Evolutionary conservation across 306 rosid species (phyloP), one percentile per base, ranked within the genome.

Genomic region (Lupinus albus): DNA sequence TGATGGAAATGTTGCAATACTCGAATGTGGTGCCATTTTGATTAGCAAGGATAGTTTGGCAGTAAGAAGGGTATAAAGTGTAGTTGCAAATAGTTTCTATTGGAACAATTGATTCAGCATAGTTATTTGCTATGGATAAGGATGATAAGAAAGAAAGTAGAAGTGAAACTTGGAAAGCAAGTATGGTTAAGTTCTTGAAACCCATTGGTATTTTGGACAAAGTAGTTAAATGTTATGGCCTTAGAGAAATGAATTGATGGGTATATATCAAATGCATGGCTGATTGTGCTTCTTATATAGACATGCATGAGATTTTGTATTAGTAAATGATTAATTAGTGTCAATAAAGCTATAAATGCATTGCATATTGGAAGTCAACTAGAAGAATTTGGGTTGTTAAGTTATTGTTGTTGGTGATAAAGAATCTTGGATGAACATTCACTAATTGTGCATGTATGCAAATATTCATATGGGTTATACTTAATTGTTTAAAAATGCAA

Each of bases 381-480:
- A 52, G 8, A 11, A 14, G 55, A 62, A 30, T 73, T 61, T 39
- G 32, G 4, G 8, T 58, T 46, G 7, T 47, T n/a, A 11, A 5
- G 35, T 25, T 32, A 28, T 41, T 58, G 53, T 11, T 14, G 61
- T 32, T 10, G 60, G 1, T 7, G 7, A 32, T 41, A 13, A 3
- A 61, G 58, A 32, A 55, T 73, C 16, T 36, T 3, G 36, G 63
- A 61, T 1, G 44, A 60, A 49, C 61, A 49, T 71, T 33, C 61
- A 25, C 32, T 16, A 11, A 46, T 17, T 48, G 32, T 74, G 28
- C 52, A 64, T 74, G 78, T 54, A 73, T 53, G n/a, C 59, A 45
- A 64, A 44, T 63, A 52, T 73, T 53, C 64, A n/a, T 10, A 1
- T 20, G 28, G 20, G 38, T 30, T 46, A 7, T 4, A 11, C 30